phyloP scores from a whole-genome alignment of 495 filamentous ascomycete genomes.

The Aspergillus affinis region DNA sequence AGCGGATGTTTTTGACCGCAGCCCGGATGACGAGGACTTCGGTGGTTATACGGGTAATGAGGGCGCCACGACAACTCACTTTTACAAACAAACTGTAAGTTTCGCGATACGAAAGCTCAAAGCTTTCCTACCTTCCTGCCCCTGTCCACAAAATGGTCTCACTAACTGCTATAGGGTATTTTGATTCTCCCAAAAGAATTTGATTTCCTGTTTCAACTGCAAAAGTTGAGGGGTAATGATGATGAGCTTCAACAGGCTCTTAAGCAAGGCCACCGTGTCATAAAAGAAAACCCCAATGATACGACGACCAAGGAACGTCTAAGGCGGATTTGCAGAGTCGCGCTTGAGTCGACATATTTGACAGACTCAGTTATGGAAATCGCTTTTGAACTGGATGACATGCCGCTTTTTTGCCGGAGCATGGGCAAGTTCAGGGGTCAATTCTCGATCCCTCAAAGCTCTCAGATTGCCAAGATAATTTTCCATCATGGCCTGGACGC shows the following conservation, averaged over 20 bases:
- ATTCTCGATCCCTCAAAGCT: not conserved
- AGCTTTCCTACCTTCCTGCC: constrained; percentile 3
- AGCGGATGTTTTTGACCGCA: not conserved
- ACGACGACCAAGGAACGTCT: constrained; percentile 2
- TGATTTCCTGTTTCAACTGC: not conserved
- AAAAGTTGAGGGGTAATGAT: constrained; percentile 5
- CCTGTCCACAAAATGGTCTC: not conserved
- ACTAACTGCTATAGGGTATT: not conserved
- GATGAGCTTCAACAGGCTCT: constrained; percentile 7
- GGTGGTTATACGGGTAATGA: constrained; percentile 5
- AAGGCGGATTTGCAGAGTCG: not conserved
- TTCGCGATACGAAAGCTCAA: not conserved
- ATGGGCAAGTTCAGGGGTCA: not conserved
- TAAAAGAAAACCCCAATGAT: constrained; percentile 6
- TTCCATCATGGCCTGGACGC: not conserved
- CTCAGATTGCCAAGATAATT: constrained; percentile 1
- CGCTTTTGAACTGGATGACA: constrained; percentile 7
- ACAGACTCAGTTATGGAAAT: constrained; percentile 2
- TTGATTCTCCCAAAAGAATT: constrained; percentile 2
- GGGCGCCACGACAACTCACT: constrained; percentile 5
- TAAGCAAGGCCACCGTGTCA: not conserved
- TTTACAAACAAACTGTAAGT: constrained; percentile 7
- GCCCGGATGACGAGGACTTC: constrained; percentile 4
- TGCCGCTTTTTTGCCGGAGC: constrained; percentile 2
- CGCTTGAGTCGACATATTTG: not conserved